Conservation (phyloP, 176 grass and related monocot species). For the Ensete ventricosum region DNA sequence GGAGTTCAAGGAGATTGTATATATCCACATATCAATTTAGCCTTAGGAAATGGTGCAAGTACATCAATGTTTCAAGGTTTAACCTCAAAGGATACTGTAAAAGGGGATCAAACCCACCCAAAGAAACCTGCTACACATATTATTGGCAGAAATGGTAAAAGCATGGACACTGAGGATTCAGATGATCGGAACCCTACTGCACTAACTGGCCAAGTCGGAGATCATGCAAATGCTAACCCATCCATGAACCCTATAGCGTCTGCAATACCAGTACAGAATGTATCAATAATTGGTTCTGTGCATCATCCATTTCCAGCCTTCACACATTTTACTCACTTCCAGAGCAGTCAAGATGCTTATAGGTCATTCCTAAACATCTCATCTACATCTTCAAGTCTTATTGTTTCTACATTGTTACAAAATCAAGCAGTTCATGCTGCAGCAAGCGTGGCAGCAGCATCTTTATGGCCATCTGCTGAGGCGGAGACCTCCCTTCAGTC, state of each 20-base stretch:
- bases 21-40: constrained; percentile 19
- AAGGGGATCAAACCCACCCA: constrained; percentile 21
- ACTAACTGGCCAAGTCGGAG: constrained; percentile 25
- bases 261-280: constrained; percentile 22
- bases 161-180: constrained; percentile 10
- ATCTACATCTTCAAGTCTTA: constrained; percentile 59
- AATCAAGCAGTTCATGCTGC: constrained; percentile 70
- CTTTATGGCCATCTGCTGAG: constrained; percentile 57
- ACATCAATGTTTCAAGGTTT: constrained; percentile 30
- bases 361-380: constrained; percentile 51
- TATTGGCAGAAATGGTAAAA: too few species aligned
- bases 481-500: constrained; percentile 22
- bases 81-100: constrained; percentile 21
- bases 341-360: constrained; percentile 50
- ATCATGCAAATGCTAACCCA: constrained; percentile 24
- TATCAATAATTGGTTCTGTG: constrained; percentile 26
- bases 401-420: constrained; percentile 70
- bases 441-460: constrained; percentile 50
- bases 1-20: constrained; percentile 28
- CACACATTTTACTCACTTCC: constrained; percentile 38
- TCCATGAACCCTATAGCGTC: constrained; percentile 30
- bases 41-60: constrained; percentile 23
- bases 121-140: constrained; percentile 25
- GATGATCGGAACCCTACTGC: constrained; percentile 28
- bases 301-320: constrained; percentile 45